Percentiles rank a stretch among this genome's conserved stretches.
These are phyloP conservation scores for Caloboletus firmus DNA, from an alignment of 1,284 basidiomycete species.

Conservation along the genomic window DNA sequence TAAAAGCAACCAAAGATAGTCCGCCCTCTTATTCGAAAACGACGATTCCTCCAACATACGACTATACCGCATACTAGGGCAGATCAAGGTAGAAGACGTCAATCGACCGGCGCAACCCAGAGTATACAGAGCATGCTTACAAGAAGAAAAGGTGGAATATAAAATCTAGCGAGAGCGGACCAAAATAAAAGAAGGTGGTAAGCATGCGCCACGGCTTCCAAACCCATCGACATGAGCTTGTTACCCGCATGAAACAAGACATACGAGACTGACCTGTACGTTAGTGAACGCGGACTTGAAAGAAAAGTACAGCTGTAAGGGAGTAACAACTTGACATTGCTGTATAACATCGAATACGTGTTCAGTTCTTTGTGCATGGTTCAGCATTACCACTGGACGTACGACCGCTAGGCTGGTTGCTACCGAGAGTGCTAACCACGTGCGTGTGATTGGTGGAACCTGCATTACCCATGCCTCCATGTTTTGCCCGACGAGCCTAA, in stretches of 20 bases:
- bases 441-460: slow-evolving; percentile 85
- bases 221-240: slow-evolving; percentile 10
- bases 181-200: slow-evolving; percentile 97
- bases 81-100: background rate
- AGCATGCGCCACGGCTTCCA: slow-evolving; percentile 81
- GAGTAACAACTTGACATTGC: slow-evolving; percentile 91
- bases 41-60: slow-evolving; percentile 95
- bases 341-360: slow-evolving; percentile 34
- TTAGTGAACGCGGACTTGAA: slow-evolving; percentile 82
- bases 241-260: background rate
- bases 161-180: slow-evolving; percentile 89
- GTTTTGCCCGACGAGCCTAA: slow-evolving; percentile 8
- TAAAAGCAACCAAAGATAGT: slow-evolving; percentile 91
- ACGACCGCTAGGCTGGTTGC: slow-evolving; percentile 84
- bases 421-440: slow-evolving; percentile 78
- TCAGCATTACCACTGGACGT: background rate
- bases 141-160: slow-evolving; percentile 98
- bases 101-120: background rate
- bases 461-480: slow-evolving; percentile 88
- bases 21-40: slow-evolving; percentile 86
- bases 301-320: slow-evolving; percentile 90
- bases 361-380: slow-evolving; percentile 5
- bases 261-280: slow-evolving; percentile 57
- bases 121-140: slow-evolving; percentile 48
- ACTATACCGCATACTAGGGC: slow-evolving; percentile 88